These are phyloP conservation scores for Corymbia calophylla DNA, from an alignment of 441 rosid species.

Conservation along the genomic window DNA sequence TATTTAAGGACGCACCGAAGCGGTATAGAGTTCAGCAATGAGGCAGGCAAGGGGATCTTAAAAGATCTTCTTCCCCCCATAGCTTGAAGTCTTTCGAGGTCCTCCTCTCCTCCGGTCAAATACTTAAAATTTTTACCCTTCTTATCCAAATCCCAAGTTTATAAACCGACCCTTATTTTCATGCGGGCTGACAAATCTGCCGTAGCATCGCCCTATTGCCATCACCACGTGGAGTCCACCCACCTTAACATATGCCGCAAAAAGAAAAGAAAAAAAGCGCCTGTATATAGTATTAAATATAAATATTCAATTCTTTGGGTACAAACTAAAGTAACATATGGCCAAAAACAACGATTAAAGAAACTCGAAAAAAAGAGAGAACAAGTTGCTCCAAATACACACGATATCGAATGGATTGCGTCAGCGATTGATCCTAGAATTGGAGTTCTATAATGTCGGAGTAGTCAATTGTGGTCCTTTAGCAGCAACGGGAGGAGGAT, in stretches of 20 bases:
- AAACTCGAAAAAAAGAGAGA: not conserved
- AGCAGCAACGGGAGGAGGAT: not conserved
- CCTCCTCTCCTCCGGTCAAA: not conserved
- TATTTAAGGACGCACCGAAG: not conserved
- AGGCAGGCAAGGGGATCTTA: not conserved
- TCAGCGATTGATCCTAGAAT: not conserved
- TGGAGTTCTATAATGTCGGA: too few relatives aligned
- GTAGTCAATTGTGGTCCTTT: not conserved
- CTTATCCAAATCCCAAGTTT: not conserved
- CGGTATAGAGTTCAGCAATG: not conserved
- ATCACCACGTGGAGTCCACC: not conserved
- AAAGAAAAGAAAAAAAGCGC: not conserved
- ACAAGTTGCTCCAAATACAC: not conserved
- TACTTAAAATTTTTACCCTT: not conserved
- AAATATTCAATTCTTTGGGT: not conserved
- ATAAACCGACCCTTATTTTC: not conserved
- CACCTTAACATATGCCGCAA: not conserved
- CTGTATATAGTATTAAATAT: not conserved
- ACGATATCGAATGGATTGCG: not conserved
- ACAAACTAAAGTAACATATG: not conserved
- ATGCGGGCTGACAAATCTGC: not conserved
- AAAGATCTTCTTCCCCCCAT: not conserved
- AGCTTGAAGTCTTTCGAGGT: not conserved
- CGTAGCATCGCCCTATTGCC: not conserved
- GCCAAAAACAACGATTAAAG: not conserved